Base-by-base conservation (phyloP, 805 yeast genomes). In the Saccharomycopsis lassenensis region DNA sequence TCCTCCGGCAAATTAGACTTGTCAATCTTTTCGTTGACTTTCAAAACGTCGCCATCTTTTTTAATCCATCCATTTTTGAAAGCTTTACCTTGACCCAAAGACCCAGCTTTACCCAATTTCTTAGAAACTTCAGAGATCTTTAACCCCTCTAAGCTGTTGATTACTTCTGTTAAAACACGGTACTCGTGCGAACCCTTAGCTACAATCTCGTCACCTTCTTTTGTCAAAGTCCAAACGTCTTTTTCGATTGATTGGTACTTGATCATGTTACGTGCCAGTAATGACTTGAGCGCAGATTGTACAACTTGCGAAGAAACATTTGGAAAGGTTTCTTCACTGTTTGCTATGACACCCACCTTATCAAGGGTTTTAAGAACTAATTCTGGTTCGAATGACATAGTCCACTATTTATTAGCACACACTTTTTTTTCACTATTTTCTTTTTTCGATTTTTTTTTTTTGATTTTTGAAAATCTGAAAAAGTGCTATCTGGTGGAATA, bases 21-120 rank as follows among this genome's bases (percentile, higher is more conserved):
- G 33, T 65, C 59, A 22, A 77, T 65, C 45, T 74, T 60, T 1
- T 56, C 62, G 35, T 54, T 72, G 20, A 82, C 56, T 34, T 83
- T 71, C 48, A 89, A 69, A 51, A 69, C 74, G 49, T 82, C 94
- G 40, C 89, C 93, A 41, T 79, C 82, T 57, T 93, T 91, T 46
- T 71, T 63, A 51, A 91, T 77, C 99, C 99, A 91, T 28, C 94
- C 93, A 58, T 87, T 87, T 61, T 86, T 89, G 71, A 91, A 93
- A 12, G 97, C 99, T 52, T 87, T 77, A 49, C 94, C 94, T 63
- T 91, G 98, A 45, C 98, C 99, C 46, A 89, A 69, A 49, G 78
- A 77, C 45, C 96, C 97, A 41, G 74, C 74, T 35, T 74, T 63
- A 39, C 96, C 96, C 61, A 89, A 65, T 46, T 78, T 70, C 38